Percentiles rank a stretch among this genome's conserved stretches.
phyloP scores from a whole-genome alignment of 2,329 filamentous ascomycete species.

The Parastagonospora nodorum region DNA sequence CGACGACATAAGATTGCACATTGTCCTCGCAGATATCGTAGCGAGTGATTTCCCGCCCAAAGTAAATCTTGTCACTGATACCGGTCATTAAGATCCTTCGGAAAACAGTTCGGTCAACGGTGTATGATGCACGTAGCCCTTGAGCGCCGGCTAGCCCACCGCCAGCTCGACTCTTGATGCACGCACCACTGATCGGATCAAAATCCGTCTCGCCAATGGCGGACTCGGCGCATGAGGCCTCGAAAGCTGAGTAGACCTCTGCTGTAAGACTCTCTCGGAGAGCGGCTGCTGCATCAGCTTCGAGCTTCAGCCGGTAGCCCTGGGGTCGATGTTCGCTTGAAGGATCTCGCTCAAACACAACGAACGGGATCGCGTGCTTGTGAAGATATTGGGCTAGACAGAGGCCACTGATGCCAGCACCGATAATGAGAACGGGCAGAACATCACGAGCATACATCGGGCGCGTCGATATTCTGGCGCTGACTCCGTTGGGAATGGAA shows the following conservation, averaged over 20 bases:
- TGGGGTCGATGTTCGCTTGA: constrained; percentile 6
- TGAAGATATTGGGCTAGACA: constrained; percentile 21
- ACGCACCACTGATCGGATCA: constrained; percentile 1
- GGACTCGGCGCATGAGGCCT: constrained; percentile 11
- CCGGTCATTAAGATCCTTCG: constrained; percentile 19
- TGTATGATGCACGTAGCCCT: constrained; percentile 1
- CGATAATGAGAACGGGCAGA: constrained; percentile 15
- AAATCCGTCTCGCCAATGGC: constrained; percentile 3
- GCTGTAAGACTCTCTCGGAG: not conserved
- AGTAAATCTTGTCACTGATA: constrained; percentile 40
- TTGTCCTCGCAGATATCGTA: not conserved
- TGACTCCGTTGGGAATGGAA: no score
- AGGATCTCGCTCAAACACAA: constrained; percentile 22
- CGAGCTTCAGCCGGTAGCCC: constrained; percentile 19
- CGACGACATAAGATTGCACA: constrained; percentile 28
- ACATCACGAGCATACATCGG: not conserved
- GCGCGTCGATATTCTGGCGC: not conserved
- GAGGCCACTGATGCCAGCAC: constrained; percentile 22
- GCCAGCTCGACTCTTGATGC: not conserved
- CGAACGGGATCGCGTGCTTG: constrained; percentile 16
- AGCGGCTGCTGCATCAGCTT: constrained; percentile 2
- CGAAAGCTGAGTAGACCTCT: not conserved
- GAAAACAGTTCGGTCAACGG: constrained; percentile 11
- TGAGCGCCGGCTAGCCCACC: not conserved
- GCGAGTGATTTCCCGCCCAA: not conserved